A percentile compares a stretch with the other conserved stretches of the same genome.
Evolutionary conservation across 169 alveolate genomes (phyloP).

Genomic region (Plasmodium gaboni): DNA sequence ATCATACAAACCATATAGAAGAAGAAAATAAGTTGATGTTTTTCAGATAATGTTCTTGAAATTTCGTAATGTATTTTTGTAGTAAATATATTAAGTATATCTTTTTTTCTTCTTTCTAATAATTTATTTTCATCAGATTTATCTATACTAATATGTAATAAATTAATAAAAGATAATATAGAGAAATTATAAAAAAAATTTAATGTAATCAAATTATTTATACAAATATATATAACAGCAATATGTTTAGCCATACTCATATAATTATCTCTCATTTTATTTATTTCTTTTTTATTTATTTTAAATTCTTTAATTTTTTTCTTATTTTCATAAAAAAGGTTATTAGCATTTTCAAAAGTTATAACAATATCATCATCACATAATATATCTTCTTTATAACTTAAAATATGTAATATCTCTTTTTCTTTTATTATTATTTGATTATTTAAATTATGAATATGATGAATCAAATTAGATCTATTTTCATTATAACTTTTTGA

Average conservation of each 20-base stretch:
- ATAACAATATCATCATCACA: constrained; percentile 61
- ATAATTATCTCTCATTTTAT: constrained; percentile 57
- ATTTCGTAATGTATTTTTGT: constrained; percentile 58
- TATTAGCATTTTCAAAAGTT: constrained; percentile 53
- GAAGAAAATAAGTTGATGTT: constrained; percentile 63
- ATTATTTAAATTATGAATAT: constrained; percentile 56
- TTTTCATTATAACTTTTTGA: constrained; percentile 31
- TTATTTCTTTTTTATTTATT: constrained; percentile 67
- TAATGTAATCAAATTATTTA: constrained; percentile 19
- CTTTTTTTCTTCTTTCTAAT: constrained; percentile 71
- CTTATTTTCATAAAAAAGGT: constrained; percentile 47
- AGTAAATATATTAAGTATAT: constrained; percentile 55
- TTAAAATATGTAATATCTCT: constrained; percentile 61
- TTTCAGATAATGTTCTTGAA: constrained; percentile 62
- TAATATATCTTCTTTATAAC: constrained; percentile 63
- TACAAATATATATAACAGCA: constrained; percentile 47
- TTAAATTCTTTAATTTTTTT: constrained; percentile 76
- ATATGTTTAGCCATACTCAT: constrained; percentile 67
- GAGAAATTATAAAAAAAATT: constrained; percentile 62
- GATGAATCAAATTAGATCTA: constrained; percentile 29
- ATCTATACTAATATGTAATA: constrained; percentile 57
- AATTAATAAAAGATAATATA: constrained; percentile 40
- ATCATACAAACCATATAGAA: constrained; percentile 72
- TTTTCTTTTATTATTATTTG: constrained; percentile 35
- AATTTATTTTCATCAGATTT: constrained; percentile 72